Base-by-base conservation (phyloP, 164 flowering plant genomes). In the Dillenia turbinata region DNA sequence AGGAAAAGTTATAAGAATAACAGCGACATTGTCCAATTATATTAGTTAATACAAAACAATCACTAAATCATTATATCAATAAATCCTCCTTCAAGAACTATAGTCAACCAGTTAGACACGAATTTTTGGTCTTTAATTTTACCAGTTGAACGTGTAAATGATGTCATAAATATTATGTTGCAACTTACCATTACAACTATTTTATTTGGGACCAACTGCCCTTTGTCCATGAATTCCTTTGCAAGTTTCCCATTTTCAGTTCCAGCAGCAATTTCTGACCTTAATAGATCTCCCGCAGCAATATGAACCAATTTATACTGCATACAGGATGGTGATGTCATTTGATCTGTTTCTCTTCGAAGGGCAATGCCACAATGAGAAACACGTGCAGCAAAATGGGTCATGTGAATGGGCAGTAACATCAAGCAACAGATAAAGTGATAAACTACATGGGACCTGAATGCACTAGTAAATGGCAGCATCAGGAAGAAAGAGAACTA, bases 261-360 rank as follows among this genome's bases (percentile, higher is more conserved):
- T 33, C 90, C 99, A 50, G 79, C 75, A 43, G 88, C 84, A 71
- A 95, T 71, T 75, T 95, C 97, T 56, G 89, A 92, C 75, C 99
- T 78, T 22, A 95, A 77, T 49, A 92, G 75, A 77, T 91, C 96
- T 57, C 99, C 99, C 75, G 97, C 97, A 64, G 99, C 82, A 68
- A 94, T 74, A 68, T 94, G 99, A 66, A 91, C 92, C 83, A 94
- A 76, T 60, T 80, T 94, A 77, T 89, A 91, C 97, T 91, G 90
- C 89, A 91, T 59, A 75, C 50, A 83, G 44, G 63, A 76, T 77
- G 61, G 70, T 66, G 60, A 73, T 66, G 71, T 68, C 54, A 73
- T 75, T 81, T 77, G 75, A 69, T 75, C 71, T 77, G 66, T 66
- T 71, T 62, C 63, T 74, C 71, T 62, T 71, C 73, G 65, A 13